Evolutionary conservation across 345 rosid genomes (phyloP), one percentile per base, ranked within the genome.

Genomic region (Limnanthes douglasii): DNA sequence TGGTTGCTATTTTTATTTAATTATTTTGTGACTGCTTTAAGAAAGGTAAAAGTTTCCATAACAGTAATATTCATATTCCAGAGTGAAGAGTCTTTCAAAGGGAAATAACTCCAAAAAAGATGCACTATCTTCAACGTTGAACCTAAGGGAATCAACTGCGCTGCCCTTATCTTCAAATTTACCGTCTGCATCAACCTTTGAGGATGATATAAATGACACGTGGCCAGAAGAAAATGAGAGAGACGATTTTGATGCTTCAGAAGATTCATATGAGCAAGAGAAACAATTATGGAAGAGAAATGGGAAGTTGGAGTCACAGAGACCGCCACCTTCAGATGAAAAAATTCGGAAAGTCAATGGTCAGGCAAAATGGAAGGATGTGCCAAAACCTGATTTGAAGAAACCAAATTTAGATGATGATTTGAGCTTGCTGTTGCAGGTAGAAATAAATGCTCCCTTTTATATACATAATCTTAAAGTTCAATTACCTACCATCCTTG

Each of bases 41-140:
- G n/a, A n/a, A n/a, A n/a, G n/a, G n/a, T n/a, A n/a, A 20, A 43
- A 25, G 0, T 42, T 37, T 37, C 11, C 25, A n/a, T 35, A 4
- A 48, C 50, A 23, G 20, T 42, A 45, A 31, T 11, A 43, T 30
- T 38, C 18, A 3, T 15, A 32, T 43, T 50, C 45, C 70, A 84
- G 98, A 58, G 98, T 90, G 40, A 90, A 90, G 75, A 90, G 95
- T 58, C 95, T 90, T 36, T 90, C 98, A 0, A 84, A 84, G 63
- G 95, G 94, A 51, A 81, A 61, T 43, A 69, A 65, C 46, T 57
- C 94, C 27, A 90, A 75, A 73, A 90, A 90, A 60, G 95, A 80
- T 43, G 59, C 66, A 11, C 43, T 80, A 13, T 66, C 88, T 39
- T 75, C 94, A 39, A 64, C 78, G 39, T 17, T 56, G 26, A 90